Evolutionary conservation across 1,284 basidiomycete genomes (phyloP).

Genomic region (Cryptococcus sp.): DNA sequence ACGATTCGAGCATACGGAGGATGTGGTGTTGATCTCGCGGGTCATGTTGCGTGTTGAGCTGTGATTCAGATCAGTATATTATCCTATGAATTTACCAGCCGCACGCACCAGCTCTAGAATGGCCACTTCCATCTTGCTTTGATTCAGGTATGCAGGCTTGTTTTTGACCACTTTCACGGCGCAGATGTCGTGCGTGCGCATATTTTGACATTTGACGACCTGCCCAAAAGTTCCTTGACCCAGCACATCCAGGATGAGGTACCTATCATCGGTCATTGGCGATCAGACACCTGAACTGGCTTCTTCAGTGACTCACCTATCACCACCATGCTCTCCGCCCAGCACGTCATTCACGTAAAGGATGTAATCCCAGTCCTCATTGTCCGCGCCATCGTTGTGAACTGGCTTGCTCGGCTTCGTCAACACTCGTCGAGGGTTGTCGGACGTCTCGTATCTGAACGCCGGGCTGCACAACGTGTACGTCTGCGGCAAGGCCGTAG

Average conservation of each 20-base stretch:
- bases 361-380: conserved; percentile 96
- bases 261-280: conserved; percentile 59
- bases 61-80: conserved; percentile 7
- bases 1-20: conserved; percentile 89
- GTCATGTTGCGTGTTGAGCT: conserved; percentile 92
- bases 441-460: conserved; percentile 88
- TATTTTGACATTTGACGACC: conserved; percentile 99
- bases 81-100: background rate
- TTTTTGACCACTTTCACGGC: conserved; percentile 99
- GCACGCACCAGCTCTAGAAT: conserved; percentile 85
- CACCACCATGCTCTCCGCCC: conserved; percentile 78
- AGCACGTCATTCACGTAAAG: conserved; percentile 95
- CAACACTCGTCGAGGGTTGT: conserved; percentile 88
- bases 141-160: conserved; percentile 98
- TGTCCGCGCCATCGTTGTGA: conserved; percentile 93
- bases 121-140: conserved; percentile 99
- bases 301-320: conserved; percentile 66
- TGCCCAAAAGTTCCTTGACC: conserved; percentile 99
- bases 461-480: conserved; percentile 88
- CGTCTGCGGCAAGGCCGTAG: conserved; percentile 80
- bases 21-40: conserved; percentile 96
- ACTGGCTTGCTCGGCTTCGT: conserved; percentile 93
- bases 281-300: background rate
- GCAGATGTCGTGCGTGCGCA: conserved; percentile 97
- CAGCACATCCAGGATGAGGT: conserved; percentile 95